Evolutionary conservation across 2,329 filamentous ascomycete species (phyloP).

Genomic region (Camptophora hylomeconis): DNA sequence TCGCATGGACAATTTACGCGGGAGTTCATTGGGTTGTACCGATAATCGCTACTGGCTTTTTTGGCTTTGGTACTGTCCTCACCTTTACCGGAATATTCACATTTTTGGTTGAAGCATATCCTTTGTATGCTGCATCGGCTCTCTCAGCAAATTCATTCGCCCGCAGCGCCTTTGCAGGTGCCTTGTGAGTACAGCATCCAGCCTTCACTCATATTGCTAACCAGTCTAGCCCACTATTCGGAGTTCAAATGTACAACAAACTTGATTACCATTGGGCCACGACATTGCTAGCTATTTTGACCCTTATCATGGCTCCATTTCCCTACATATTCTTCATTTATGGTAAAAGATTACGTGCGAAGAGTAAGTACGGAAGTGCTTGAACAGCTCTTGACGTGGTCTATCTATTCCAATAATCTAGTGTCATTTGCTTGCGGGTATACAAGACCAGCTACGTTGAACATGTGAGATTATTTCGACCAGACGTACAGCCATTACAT

Average conservation of each 20-base stretch:
- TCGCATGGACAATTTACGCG: constrained; percentile 71
- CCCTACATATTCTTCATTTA: constrained; percentile 38
- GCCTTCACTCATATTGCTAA: background rate
- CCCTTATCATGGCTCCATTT: constrained; percentile 32
- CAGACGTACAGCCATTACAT: too few relatives aligned
- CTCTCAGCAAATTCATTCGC: constrained; percentile 75
- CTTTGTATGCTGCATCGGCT: constrained; percentile 40
- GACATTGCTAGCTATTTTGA: constrained; percentile 27
- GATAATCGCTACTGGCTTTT: constrained; percentile 59
- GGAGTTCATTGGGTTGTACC: constrained; percentile 65
- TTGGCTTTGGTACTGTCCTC: constrained; percentile 60
- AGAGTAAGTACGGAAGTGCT: constrained; percentile 34
- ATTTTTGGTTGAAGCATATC: constrained; percentile 57
- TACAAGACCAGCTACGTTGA: too few relatives aligned
- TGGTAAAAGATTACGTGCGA: constrained; percentile 32
- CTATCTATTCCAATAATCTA: too few relatives aligned
- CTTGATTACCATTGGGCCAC: constrained; percentile 28
- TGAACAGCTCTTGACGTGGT: too few relatives aligned
- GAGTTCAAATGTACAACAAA: constrained; percentile 24
- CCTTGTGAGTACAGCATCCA: constrained; percentile 38
- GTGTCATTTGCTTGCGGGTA: too few relatives aligned
- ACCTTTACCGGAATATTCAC: constrained; percentile 79
- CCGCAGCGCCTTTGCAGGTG: constrained; percentile 64
- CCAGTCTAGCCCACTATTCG: constrained; percentile 12
- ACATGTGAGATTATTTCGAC: too few relatives aligned